Base-by-base conservation (phyloP, 768 basidiomycete genomes). In the Sistotremastrum suecicum region DNA sequence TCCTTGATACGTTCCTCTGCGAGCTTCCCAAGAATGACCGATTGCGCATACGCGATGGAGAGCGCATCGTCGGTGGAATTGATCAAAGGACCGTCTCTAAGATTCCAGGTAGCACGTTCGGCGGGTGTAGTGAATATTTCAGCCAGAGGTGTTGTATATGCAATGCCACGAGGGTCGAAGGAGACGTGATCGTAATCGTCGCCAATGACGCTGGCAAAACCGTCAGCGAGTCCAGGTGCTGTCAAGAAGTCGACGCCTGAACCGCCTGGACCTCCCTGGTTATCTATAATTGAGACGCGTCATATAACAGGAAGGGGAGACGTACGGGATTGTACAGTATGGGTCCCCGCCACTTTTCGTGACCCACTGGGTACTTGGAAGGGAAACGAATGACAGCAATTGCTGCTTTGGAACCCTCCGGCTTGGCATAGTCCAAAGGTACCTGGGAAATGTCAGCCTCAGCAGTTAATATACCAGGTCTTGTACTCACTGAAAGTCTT, bases 231-330 rank as follows among this genome's bases (percentile, higher is more conserved):
- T 20, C 20, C 20, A 20, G 20, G 20, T 20, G 20, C 20, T 4
- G 52, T 30, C 28, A 66, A 49, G 0, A 62, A 28, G 3, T 56
- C 53, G 5, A 71, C 63, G 3, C 71, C 70, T 47, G 67, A 66
- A 2, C 64, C 66, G 5, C 71, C 71, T 1, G 70, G 71, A 1
- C 72, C 70, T n/a, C 71, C 53, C 68, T 1, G 2, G 20, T 1
- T 20, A 20, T 20, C 20, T 20, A 20, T 20, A 20, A 20, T 20
- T 20, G 20, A 20, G 20, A 20, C 20, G 20, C 20, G 20, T 20
- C 20, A 20, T 20, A 20, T 20, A 20, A 20, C 20, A 20, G 20
- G 20, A 20, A 20, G 20, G 20, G 2, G 20, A 20, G 20, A 20
- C 20, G 20, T 1, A 20, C 20, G 20, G 57, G 63, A 47, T 62